phyloP scores from a whole-genome alignment of 2,329 filamentous ascomycete genomes.

The Xylariaceae sp. region DNA sequence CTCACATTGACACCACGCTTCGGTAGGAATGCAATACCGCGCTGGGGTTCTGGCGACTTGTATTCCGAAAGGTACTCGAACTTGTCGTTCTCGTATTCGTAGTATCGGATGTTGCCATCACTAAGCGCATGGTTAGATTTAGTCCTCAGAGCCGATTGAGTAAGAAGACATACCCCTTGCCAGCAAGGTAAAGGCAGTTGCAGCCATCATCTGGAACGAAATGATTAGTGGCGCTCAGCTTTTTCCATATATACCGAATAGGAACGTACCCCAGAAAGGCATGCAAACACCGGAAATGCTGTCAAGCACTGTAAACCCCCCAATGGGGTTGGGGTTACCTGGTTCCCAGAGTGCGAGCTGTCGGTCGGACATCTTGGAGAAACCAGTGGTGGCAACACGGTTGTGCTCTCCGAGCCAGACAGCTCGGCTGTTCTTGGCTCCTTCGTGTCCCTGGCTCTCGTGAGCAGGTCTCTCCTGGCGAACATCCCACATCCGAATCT shows the following conservation, averaged over 20 bases:
- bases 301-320: constrained; percentile 84
- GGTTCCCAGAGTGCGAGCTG: constrained; percentile 96
- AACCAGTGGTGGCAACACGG: constrained; percentile 90
- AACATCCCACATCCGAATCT: constrained; percentile 94
- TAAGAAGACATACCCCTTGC: constrained; percentile 71
- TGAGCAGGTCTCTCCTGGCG: constrained; percentile 84
- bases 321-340: constrained; percentile 77
- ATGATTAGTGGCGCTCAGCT: constrained; percentile 19
- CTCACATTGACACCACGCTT: constrained; percentile 87
- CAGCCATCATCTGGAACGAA: constrained; percentile 69
- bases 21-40: constrained; percentile 89
- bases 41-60: constrained; percentile 92
- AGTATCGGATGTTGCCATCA: constrained; percentile 98
- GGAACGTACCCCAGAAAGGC: constrained; percentile 81
- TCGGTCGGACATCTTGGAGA: constrained; percentile 96
- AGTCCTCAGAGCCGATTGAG: constrained; percentile 1
- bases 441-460: constrained; percentile 78
- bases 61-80: constrained; percentile 97
- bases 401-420: constrained; percentile 98
- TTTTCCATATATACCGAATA: neutral
- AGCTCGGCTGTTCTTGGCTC: constrained; percentile 94
- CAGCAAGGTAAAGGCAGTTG: constrained; percentile 90
- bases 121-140: constrained; percentile 41
- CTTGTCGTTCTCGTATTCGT: constrained; percentile 96
- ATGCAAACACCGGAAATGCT: constrained; percentile 97